A percentile compares a stretch with the other conserved stretches of the same genome.
These are phyloP conservation scores for Thermothielavioides terrestris DNA, from an alignment of 495 filamentous ascomycete species.

Conservation along the genomic window DNA sequence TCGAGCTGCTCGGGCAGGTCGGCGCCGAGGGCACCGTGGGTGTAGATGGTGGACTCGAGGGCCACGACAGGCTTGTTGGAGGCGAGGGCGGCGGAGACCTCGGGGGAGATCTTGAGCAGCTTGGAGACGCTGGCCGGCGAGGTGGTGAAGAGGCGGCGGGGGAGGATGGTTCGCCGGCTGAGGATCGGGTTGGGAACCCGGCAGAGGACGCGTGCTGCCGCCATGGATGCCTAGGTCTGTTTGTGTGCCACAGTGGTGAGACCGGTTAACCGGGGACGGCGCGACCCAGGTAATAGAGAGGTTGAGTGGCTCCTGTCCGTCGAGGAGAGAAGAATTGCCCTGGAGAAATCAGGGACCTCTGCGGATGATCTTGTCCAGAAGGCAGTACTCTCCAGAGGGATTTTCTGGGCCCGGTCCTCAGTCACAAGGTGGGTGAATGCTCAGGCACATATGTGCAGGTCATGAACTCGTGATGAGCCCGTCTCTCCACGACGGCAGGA, in stretches of 20 bases:
- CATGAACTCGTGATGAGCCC: too few species aligned
- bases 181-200: not conserved
- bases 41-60: constrained; percentile 78
- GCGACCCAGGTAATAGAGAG: too few species aligned
- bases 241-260: not conserved
- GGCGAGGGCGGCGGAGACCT: constrained; percentile 67
- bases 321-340: too few species aligned
- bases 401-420: too few species aligned
- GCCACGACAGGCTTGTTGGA: constrained; percentile 75
- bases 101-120: constrained; percentile 71
- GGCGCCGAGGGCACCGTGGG: constrained; percentile 71
- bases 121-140: not conserved
- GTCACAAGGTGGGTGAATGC: too few species aligned
- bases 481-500: too few species aligned
- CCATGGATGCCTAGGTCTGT: not conserved
- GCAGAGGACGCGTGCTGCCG: constrained; percentile 5
- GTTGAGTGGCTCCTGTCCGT: too few species aligned
- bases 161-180: not conserved
- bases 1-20: constrained; percentile 63
- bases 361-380: too few species aligned
- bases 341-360: too few species aligned
- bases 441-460: too few species aligned
- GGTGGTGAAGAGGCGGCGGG: not conserved
- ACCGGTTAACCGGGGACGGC: too few species aligned
- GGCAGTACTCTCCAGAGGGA: too few species aligned